Evolutionary conservation across 768 basidiomycete genomes (phyloP).

Genomic region (Leccinum boreale): DNA sequence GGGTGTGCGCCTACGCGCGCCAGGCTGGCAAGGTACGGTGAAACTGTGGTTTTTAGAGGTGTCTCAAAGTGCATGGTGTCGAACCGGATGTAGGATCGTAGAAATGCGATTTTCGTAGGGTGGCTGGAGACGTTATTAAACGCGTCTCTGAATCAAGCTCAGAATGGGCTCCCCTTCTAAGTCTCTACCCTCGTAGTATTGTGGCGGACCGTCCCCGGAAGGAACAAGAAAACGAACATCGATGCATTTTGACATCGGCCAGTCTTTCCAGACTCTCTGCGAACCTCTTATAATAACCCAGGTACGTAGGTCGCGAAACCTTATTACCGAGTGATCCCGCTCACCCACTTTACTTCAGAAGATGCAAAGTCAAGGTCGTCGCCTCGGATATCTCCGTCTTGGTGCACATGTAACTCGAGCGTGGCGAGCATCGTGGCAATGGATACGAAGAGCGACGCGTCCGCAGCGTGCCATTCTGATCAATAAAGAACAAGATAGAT

Average conservation of each 20-base stretch:
- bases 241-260: neutral
- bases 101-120: no score
- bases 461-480: slow-evolving; percentile 1
- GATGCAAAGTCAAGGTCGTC: neutral
- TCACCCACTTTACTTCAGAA: slow-evolving; percentile 2
- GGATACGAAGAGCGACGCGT: slow-evolving; percentile 3
- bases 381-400: neutral
- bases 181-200: no score
- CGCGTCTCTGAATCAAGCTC: no score
- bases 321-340: slow-evolving; percentile 7
- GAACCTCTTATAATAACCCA: neutral
- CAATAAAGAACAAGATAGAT: neutral
- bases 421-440: slow-evolving; percentile 13
- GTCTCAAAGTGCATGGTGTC: no score
- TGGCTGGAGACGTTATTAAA: no score
- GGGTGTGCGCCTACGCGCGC: no score
- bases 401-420: slow-evolving; percentile 2
- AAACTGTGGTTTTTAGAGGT: no score
- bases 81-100: no score
- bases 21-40: no score
- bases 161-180: no score
- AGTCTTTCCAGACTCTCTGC: neutral
- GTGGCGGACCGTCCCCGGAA: neutral
- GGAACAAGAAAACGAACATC: neutral
- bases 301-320: neutral